Base-by-base conservation (phyloP, 2,329 filamentous ascomycete genomes). In the Chaetomium olivaceum region DNA sequence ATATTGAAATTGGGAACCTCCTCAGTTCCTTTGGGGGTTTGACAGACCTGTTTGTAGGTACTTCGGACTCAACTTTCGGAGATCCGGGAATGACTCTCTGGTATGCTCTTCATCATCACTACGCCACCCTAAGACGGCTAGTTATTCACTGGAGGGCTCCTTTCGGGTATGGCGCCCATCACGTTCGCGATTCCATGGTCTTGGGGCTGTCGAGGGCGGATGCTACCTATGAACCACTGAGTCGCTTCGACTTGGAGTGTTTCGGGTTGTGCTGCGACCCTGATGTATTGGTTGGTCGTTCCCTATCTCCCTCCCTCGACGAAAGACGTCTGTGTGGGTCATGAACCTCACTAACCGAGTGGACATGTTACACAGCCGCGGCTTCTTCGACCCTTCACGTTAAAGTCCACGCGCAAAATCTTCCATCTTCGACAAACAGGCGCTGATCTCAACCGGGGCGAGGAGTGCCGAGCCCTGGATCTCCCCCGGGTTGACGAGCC, bases 381-480 rank as follows among this genome's bases (percentile, higher is more conserved):
- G 3, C 14, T 65, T 2, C 29, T 65, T 19, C 23, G 29, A 8
- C 58, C 43, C 14, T 57, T 23, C 19, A 25, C 63, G 4, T 9
- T 1, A 1, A 65, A 33, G 9, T 31, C 31, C 7, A 61, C 39
- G 11, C 58, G 61, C 23, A 61, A 33, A 16, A 29, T 65, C 1
- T n/a, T 65, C 2, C 63, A 65, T 31, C n/a, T 64, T 16, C 52
- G 63, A 14, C 63, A 65, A 19, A 65, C 58, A 6, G 63, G 58
- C 14, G 29, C 43, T 16, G 29, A 57, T 19, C 39, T 43, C 19
- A 31, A 23, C 36, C 25, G 11, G 7, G 12, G 8, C 8, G 21
- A 16, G 58, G 51, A n/a, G 23, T 60, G 50, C n/a, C 16, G 33
- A 8, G 50, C 48, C 8, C 19, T 63, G 12, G 51, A 29, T 21